Evolutionary conservation across 257 asterid genomes (phyloP), one percentile per base, ranked within the genome.

Genomic region (Eucommia ulmoides): DNA sequence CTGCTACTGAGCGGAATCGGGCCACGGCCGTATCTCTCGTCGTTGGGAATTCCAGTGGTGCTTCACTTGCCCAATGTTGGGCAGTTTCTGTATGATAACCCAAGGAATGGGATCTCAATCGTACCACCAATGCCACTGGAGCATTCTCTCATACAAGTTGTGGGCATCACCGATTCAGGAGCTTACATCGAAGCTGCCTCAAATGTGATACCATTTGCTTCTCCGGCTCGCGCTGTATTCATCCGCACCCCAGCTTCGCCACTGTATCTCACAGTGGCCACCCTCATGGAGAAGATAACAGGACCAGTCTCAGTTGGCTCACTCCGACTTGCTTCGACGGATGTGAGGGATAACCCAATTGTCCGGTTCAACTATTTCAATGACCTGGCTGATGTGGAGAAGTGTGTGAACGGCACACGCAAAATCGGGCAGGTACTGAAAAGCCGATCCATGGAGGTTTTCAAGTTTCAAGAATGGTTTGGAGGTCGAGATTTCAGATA

Each of bases 71-170:
- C 98, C 9, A 67, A 69, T 26, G 98, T 89, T 16, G 98, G 96
- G 1, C 79, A 65, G 46, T 85, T 78, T 53, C 48, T 85, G 67
- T 89, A 76, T 26, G 98, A 89, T 33, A 89, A 89, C 62, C 98
- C 96, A 1, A 78, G 98, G 54, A 89, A 85, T 33, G 98, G 94
- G 5, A 89, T 89, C 58, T 85, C 98, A 1, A 82, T 89, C 22
- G 72, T 84, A 38, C 88, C 95, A 0, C 78, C 94, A 0, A 46
- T 66, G 62, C 94, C 89, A 0, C 52, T 84, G 35, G 97, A 82
- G 19, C 94, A 89, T 18, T 82, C 97, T 1, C 46, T 89, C 50
- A 82, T 89, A 19, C 97, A 89, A 56, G 88, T 79, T 7, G 98
- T 78, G 8, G 96, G 96, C 17, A 83, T 89, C 1, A 85, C 93